Conservation (phyloP, 192 early-diverging fungal genomes). For the Backusella parvicylindrica region DNA sequence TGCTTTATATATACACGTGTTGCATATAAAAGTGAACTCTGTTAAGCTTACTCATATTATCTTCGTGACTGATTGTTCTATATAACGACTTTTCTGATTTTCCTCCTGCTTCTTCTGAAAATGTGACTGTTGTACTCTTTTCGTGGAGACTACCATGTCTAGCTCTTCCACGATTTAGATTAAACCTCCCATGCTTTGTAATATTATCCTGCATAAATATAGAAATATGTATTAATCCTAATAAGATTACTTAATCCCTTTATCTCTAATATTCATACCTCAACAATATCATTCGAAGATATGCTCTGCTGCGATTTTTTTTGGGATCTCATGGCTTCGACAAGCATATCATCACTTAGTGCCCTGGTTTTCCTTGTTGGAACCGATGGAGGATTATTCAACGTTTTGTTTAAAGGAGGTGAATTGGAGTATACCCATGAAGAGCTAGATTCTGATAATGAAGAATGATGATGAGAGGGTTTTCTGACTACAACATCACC, state of each 20-base stretch:
- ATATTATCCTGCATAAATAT: not conserved
- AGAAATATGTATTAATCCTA: not conserved
- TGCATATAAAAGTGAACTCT: not conserved
- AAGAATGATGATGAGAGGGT: slow-evolving; percentile 11
- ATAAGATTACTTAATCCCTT: not conserved
- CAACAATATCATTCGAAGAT: not conserved
- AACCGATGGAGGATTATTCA: slow-evolving; percentile 3
- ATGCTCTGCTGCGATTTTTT: not conserved
- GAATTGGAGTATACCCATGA: not conserved
- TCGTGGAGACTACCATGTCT: slow-evolving; percentile 14
- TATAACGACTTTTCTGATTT: not conserved
- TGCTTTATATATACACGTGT: not conserved
- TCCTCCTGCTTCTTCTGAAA: slow-evolving; percentile 2
- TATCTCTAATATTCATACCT: not conserved
- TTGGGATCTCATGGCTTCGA: not conserved
- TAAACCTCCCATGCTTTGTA: not conserved
- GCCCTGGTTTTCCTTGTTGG: slow-evolving; percentile 20
- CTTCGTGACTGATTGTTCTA: slow-evolving; percentile 8
- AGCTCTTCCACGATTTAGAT: not conserved
- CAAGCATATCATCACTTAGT: slow-evolving; percentile 9
- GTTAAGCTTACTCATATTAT: slow-evolving; percentile 1
- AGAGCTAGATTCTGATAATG: not conserved
- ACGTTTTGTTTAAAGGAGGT: not conserved
- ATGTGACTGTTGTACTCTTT: slow-evolving; percentile 4
- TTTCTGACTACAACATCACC: slow-evolving; percentile 35